These are phyloP conservation scores for Penstemon barbatus DNA, from an alignment of 257 asterid species.

Conservation along the genomic window DNA sequence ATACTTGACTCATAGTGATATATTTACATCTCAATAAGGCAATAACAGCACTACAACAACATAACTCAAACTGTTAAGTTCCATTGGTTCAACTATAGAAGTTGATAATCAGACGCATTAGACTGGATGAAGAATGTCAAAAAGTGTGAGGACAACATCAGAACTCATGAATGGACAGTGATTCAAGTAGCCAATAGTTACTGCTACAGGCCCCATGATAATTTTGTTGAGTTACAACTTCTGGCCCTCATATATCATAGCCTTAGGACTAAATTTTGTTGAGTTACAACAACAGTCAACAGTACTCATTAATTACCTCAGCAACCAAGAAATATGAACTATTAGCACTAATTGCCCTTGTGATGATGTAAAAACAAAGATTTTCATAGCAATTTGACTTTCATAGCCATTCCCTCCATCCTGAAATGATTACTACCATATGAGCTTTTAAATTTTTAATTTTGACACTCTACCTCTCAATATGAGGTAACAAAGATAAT, in stretches of 20 bases:
- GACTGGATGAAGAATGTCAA: not conserved
- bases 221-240: not conserved
- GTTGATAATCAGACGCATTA: not conserved
- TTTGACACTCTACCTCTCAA: not conserved
- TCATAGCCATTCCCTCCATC: not conserved
- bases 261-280: not conserved
- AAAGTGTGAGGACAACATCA: not conserved
- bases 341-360: not conserved
- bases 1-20: too few relatives aligned
- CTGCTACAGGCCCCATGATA: not conserved
- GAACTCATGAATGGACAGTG: conserved; percentile 5
- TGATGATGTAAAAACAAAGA: not conserved
- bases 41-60: too few relatives aligned
- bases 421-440: not conserved
- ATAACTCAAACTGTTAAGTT: not conserved
- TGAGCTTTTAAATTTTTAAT: not conserved
- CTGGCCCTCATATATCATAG: not conserved
- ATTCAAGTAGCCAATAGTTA: conserved; percentile 24
- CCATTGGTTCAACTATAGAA: not conserved
- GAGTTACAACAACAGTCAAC: not conserved
- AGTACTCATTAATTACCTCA: not conserved
- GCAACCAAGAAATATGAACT: not conserved
- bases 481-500: not conserved
- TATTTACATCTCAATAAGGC: too few relatives aligned
- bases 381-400: not conserved